Conservation (phyloP, 2,329 filamentous ascomycete species). For the Aspergillus thermomutatus region DNA sequence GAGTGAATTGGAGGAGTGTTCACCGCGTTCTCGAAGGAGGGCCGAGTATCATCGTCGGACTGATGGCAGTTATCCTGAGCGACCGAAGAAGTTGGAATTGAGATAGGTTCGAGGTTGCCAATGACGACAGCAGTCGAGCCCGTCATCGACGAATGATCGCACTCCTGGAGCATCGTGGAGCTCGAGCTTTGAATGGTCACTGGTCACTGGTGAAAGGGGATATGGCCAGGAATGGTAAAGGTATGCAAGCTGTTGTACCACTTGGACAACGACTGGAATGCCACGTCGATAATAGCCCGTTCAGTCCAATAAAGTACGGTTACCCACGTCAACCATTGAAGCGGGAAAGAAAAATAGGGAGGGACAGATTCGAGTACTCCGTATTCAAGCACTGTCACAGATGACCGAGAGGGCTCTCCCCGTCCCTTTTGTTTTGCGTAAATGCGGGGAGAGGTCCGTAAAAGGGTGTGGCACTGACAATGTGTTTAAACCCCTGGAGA, state of each 20-base stretch:
- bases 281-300: slow-evolving; percentile 26
- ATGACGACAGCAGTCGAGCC: slow-evolving; percentile 12
- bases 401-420: neutral
- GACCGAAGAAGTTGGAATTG: slow-evolving; percentile 9
- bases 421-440: neutral
- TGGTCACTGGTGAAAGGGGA: slow-evolving; percentile 9
- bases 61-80: slow-evolving; percentile 9
- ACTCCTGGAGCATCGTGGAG: slow-evolving; percentile 17
- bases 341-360: neutral
- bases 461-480: neutral
- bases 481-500: neutral
- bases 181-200: slow-evolving; percentile 12
- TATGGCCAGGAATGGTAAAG: slow-evolving; percentile 18
- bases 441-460: neutral
- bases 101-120: slow-evolving; percentile 8
- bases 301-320: slow-evolving; percentile 16
- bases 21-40: slow-evolving; percentile 7
- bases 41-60: slow-evolving; percentile 13
- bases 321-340: slow-evolving; percentile 10
- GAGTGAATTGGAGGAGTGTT: slow-evolving; percentile 12
- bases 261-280: slow-evolving; percentile 27
- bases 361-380: neutral
- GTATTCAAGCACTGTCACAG: neutral
- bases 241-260: slow-evolving; percentile 17
- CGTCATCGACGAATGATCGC: slow-evolving; percentile 15